phyloP scores from a whole-genome alignment of 257 asterid species.

The Plantago major region DNA sequence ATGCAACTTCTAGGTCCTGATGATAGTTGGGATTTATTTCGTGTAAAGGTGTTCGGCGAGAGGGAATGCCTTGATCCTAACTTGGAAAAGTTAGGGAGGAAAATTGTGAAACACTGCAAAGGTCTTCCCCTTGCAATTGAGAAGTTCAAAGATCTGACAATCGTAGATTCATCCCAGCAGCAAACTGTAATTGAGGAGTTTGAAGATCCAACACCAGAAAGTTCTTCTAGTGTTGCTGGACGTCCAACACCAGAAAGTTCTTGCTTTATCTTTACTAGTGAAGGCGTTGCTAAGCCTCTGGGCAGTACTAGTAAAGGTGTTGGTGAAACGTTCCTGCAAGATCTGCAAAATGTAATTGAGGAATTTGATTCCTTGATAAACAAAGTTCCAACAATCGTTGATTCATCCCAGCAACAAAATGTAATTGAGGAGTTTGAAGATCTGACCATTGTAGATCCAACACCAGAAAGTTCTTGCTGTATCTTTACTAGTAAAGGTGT shows the following conservation, averaged over 20 bases:
- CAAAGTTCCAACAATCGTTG: background rate
- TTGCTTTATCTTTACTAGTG: too few species aligned
- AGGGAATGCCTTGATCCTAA: background rate
- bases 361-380: background rate
- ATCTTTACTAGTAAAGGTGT: too few species aligned
- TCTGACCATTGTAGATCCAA: background rate
- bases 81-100: background rate
- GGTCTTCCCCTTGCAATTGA: constrained; percentile 1
- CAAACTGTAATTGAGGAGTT: too few species aligned
- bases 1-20: background rate
- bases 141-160: too few species aligned
- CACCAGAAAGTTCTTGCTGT: background rate
- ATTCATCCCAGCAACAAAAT: background rate
- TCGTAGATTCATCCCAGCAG: too few species aligned
- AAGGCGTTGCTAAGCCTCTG: too few species aligned
- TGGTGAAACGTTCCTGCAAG: too few species aligned
- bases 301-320: too few species aligned
- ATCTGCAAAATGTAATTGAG: background rate
- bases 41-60: background rate
- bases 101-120: background rate
- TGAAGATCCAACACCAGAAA: too few species aligned
- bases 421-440: too few species aligned
- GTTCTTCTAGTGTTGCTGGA: too few species aligned
- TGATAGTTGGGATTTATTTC: background rate
- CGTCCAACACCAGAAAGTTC: too few species aligned